Conservation (phyloP, 345 rosid species). For the Eucalyptus rudis region DNA sequence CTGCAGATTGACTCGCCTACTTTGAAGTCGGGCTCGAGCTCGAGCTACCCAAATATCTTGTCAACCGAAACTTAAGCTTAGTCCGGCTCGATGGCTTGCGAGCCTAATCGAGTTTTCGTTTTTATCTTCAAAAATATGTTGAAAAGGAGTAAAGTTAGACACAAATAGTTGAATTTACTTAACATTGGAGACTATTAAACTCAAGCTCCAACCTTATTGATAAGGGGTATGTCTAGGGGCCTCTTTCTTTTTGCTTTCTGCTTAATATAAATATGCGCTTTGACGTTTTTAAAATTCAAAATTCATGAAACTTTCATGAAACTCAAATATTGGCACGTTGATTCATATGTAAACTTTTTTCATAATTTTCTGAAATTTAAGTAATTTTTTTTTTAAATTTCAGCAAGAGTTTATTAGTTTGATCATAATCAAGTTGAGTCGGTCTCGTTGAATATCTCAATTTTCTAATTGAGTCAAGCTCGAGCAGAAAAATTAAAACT, state of each 20-base stretch:
- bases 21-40: neutral
- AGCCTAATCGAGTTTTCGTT: neutral
- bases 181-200: neutral
- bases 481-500: neutral
- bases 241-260: neutral
- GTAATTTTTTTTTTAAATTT: neutral
- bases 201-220: neutral
- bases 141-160: neutral
- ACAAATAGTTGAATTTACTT: neutral
- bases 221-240: neutral
- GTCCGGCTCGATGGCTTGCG: neutral
- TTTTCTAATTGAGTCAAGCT: neutral
- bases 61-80: neutral
- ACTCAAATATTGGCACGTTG: neutral
- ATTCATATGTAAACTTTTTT: too few species aligned
- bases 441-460: accelerated
- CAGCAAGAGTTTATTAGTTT: neutral
- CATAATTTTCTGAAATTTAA: neutral
- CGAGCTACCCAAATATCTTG: neutral
- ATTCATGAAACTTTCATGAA: neutral
- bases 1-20: neutral
- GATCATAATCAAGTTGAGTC: neutral
- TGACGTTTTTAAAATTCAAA: neutral
- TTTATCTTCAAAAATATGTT: neutral
- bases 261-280: neutral